Base-by-base conservation (phyloP, 495 filamentous ascomycete species). In the Penicillium bovifimosum region DNA sequence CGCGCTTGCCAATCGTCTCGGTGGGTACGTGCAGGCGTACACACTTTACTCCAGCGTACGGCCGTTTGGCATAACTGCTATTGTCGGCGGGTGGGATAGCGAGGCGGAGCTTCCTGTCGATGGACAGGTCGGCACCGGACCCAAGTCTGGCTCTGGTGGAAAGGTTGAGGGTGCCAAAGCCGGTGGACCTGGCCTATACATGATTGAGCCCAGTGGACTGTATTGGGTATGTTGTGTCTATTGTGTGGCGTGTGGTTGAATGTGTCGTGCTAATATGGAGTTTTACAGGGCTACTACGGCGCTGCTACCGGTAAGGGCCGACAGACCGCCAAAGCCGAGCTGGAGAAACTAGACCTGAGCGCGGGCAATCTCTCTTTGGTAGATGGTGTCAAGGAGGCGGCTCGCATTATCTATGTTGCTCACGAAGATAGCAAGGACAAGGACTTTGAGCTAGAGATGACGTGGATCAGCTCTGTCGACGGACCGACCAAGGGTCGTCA, bases 391-490 rank as follows among this genome's bases (percentile, higher is more conserved):
- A 96, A 95, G 76, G 90, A 97, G 75, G 93, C 93, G 16, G 93
- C 93, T 49, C 77, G 90, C 38, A 97, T 98, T 61, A 96, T 98
- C 69, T 91, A 96, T 69, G 82, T 95, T 44, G 90, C 93, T 42
- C 93, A 98, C 67, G 91, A 96, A 65, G 93, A 98, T 64, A 96
- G 88, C 79, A 87, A 88, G 67, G 93, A 98, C 72, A 98, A 97
- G 76, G 95, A 98, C 29, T 97, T 97, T 59, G 95, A 98, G 79
- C 76, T 98, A 31, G 93, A 98, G 77, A 96, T 98, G 93, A 91
- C 87, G 55, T 98, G 93, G 93, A 85, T 97, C 59, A 95, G 88
- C 70, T 81, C 79, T 17, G 61, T 81, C 38, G 81, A 86, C 39
- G 90, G 89, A 11, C 87, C 89, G n/a, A 95, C 91, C 33, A 90